Conservation (phyloP, 2,329 filamentous ascomycete species). For the Cadophora luteo-olivacea region DNA sequence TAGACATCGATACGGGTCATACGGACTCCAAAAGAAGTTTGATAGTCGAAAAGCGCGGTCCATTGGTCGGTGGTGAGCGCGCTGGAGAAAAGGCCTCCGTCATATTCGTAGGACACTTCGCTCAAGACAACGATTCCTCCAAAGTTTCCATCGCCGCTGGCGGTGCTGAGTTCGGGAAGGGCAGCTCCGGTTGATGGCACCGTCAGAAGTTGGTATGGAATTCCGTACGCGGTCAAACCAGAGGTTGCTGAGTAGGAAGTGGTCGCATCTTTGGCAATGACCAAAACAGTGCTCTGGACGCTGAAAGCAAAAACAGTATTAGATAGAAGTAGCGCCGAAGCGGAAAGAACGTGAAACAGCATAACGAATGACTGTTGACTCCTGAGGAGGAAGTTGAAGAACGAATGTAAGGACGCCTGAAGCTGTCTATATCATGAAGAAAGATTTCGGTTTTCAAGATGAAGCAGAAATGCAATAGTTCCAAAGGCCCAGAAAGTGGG, state of each 20-base stretch:
- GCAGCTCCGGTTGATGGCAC: slow-evolving; percentile 58
- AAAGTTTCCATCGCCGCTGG: slow-evolving; percentile 57
- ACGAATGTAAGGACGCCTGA: slow-evolving; percentile 12
- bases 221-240: slow-evolving; percentile 65
- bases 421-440: slow-evolving; percentile 7
- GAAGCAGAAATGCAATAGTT: slow-evolving; percentile 3
- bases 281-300: slow-evolving; percentile 55
- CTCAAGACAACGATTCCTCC: slow-evolving; percentile 55
- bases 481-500: slow-evolving; percentile 11
- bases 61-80: slow-evolving; percentile 60
- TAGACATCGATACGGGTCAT: slow-evolving; percentile 64
- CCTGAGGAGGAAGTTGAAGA: slow-evolving; percentile 4
- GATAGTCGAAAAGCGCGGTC: slow-evolving; percentile 62
- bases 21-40: slow-evolving; percentile 62
- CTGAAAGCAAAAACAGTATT: slow-evolving; percentile 17
- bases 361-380: slow-evolving; percentile 22
- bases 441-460: not conserved
- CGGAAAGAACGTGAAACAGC: slow-evolving; percentile 20
- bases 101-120: slow-evolving; percentile 48
- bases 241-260: slow-evolving; percentile 55
- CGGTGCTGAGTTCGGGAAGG: slow-evolving; percentile 58
- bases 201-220: slow-evolving; percentile 59
- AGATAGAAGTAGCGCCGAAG: slow-evolving; percentile 14
- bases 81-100: slow-evolving; percentile 44
- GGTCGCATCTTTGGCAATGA: slow-evolving; percentile 59